phyloP scores from a whole-genome alignment of 225 moss, liverwort and hornwort species.

The Polytrichum formosum region DNA sequence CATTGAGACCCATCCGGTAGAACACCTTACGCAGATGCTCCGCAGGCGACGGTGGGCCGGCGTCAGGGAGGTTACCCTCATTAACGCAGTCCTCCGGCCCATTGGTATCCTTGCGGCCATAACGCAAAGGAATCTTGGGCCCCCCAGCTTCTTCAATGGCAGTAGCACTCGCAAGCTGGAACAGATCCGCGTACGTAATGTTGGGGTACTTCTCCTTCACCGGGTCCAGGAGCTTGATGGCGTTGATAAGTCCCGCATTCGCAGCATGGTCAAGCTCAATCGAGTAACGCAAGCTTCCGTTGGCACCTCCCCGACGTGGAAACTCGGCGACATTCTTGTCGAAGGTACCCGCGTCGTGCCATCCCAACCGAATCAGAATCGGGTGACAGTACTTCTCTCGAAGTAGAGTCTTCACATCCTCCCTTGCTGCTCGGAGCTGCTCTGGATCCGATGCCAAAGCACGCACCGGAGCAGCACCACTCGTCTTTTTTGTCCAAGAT shows the following conservation, averaged over 20 bases:
- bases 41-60: constrained; percentile 63
- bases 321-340: constrained; percentile 64
- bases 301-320: constrained; percentile 77
- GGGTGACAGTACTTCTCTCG: constrained; percentile 65
- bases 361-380: constrained; percentile 84
- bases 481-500: not conserved
- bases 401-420: constrained; percentile 61
- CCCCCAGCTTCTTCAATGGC: constrained; percentile 89
- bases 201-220: constrained; percentile 66
- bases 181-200: constrained; percentile 74
- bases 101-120: constrained; percentile 62
- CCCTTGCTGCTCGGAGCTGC: constrained; percentile 65
- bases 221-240: constrained; percentile 46
- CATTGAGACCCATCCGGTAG: constrained; percentile 79
- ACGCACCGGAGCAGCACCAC: not conserved
- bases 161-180: constrained; percentile 87
- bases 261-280: constrained; percentile 69
- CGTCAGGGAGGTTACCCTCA: constrained; percentile 79
- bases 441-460: constrained; percentile 60
- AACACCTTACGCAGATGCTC: constrained; percentile 81
- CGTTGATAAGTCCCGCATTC: constrained; percentile 70
- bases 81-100: constrained; percentile 51
- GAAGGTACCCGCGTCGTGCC: constrained; percentile 87
- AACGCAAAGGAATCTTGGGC: constrained; percentile 68
- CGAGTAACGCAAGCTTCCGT: constrained; percentile 68